Conservation (phyloP, 75 land plant genomes). For the Chamaecyparis obtusa region DNA sequence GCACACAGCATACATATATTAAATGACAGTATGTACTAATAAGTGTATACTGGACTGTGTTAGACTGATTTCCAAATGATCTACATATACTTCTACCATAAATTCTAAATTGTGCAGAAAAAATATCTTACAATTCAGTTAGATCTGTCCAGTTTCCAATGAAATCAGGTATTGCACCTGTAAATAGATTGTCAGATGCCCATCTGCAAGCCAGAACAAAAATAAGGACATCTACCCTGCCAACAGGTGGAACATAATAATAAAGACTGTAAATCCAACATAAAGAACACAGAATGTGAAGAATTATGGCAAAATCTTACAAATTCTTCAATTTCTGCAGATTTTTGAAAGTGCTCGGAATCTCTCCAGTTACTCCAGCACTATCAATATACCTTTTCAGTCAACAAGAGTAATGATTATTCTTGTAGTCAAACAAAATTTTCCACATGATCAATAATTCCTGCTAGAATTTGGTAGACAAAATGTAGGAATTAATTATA, state of each 20-base stretch:
- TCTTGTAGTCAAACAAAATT: background rate
- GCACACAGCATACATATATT: background rate
- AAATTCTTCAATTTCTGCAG: slow-evolving; percentile 16
- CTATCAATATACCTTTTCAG: slow-evolving; percentile 36
- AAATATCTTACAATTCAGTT: slow-evolving; percentile 14
- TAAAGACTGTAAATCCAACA: background rate
- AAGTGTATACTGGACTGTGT: background rate
- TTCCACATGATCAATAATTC: background rate
- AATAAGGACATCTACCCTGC: background rate
- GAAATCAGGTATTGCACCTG: slow-evolving; percentile 38
- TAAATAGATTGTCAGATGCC: slow-evolving; percentile 35
- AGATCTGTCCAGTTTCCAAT: slow-evolving; percentile 34
- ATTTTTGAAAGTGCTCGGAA: slow-evolving; percentile 33
- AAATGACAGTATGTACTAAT: background rate
- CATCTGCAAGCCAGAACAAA: slow-evolving; percentile 21
- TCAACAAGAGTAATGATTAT: background rate
- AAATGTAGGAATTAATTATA: background rate
- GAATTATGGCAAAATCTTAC: too few relatives aligned
- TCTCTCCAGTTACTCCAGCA: slow-evolving; percentile 45
- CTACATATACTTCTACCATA: background rate
- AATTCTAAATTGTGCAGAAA: background rate
- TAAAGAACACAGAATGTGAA: background rate
- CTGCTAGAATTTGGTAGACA: background rate
- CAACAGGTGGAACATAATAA: background rate
- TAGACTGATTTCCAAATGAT: background rate